Conservation (phyloP, 192 early-diverging fungal species). For the Lobosporangium transversale region DNA sequence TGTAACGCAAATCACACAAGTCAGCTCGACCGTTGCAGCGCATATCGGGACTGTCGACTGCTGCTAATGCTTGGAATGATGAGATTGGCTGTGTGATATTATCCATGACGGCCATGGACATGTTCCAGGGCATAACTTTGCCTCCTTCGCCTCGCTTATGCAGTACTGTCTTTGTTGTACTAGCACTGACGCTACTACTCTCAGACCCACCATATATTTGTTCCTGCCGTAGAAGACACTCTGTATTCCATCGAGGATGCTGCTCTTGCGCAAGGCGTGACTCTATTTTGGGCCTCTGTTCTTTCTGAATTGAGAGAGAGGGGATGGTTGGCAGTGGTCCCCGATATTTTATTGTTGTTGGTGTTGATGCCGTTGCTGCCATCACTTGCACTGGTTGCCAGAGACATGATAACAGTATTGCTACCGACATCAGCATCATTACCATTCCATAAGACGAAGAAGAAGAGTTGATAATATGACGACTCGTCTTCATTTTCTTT, state of each 20-base stretch:
- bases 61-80: slow-evolving; percentile 14
- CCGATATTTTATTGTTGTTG: not conserved
- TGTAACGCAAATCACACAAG: slow-evolving; percentile 53
- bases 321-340: no score
- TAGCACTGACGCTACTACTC: not conserved
- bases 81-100: not conserved
- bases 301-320: no score
- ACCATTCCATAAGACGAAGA: no score
- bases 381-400: not conserved
- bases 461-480: no score
- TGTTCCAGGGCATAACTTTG: no score
- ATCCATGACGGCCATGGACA: not conserved
- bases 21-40: slow-evolving; percentile 49
- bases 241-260: not conserved
- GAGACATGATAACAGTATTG: no score
- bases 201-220: not conserved
- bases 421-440: no score
- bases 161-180: not conserved
- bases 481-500: no score
- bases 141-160: not conserved
- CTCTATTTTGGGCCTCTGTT: no score
- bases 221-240: not conserved
- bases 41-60: slow-evolving; percentile 36
- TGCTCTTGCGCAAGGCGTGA: not conserved
- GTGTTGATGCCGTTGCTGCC: not conserved